Base-by-base conservation (phyloP, 257 asterid species). In the Rauvolfia tetraphylla region DNA sequence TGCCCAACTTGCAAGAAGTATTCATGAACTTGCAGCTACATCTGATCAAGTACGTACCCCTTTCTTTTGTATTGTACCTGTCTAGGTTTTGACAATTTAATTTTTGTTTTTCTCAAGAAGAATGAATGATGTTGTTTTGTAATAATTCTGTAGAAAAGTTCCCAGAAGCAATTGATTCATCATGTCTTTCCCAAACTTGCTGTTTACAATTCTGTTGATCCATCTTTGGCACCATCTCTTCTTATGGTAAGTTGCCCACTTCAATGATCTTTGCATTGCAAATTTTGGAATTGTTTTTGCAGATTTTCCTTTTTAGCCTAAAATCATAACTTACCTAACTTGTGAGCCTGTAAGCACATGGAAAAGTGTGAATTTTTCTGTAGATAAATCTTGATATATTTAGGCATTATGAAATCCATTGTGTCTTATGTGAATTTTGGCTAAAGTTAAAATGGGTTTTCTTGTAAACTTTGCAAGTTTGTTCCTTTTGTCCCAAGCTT, bases 1-100 rank as follows among this genome's bases (percentile, higher is more conserved):
- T 80, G 99, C 98, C 46, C 99, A 95, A 89, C 98, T 95, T 81
- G 99, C 98, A 15, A 87, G 99, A 89, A 95, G 97, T 82, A 95
- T 95, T 83, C 99, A 95, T 18, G 99, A 95, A 90, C 87, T 95
- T 80, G 97, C 99, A 20, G 98, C 99, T 67, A 72, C 98, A 39
- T 93, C 96, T 72, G 99, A 95, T 89, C 99, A 93, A 86, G 99
- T 95, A 90, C 67, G 77, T 80, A 42, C 49, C 76, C 38, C 66
- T 81, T 49, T 56, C 27, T 42, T n/a, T 56, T 82, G 38, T 74
- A 46, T 44, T 62, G 46, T 29, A 54, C 17, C 39, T 39, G 51
- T 22, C 68, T 70, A 23, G 18, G 12, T 31, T 11, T 5, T 79
- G 8, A 51, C 54, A 61, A 67, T 38, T 62, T 13, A 7, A 18